A percentile compares a stretch with the other conserved stretches of the same genome.
These are phyloP conservation scores for Chytridium lagenaria DNA, from an alignment of 371 early-diverging fungal species.

Conservation along the genomic window DNA sequence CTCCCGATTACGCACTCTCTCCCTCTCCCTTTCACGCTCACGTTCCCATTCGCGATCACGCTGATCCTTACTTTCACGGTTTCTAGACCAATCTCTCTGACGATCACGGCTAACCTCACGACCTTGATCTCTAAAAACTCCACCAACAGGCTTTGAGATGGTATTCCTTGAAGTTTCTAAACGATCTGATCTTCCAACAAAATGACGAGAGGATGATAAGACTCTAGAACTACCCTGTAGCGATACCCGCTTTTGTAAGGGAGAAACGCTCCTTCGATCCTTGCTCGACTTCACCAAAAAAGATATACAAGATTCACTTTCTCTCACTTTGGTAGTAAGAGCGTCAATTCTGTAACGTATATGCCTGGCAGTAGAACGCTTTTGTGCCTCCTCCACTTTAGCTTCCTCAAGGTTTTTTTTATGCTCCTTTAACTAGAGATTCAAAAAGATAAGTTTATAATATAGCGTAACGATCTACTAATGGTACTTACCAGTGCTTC, in stretches of 20 bases:
- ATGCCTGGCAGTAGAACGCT: not conserved
- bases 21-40: conserved; percentile 6
- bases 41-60: conserved; percentile 7
- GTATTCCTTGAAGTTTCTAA: not conserved
- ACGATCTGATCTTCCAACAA: not conserved
- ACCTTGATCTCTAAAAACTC: no score
- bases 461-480: not conserved
- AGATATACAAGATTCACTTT: not conserved
- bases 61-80: not conserved
- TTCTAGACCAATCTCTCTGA: not conserved
- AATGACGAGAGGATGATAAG: not conserved
- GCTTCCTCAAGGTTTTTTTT: not conserved
- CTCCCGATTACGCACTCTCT: conserved; percentile 6
- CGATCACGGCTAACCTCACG: not conserved
- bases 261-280: not conserved
- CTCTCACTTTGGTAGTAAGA: not conserved
- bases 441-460: not conserved
- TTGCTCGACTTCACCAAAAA: not conserved
- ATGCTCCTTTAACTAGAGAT: not conserved
- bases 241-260: no score
- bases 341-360: not conserved
- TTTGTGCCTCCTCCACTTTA: not conserved
- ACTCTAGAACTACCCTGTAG: no score
- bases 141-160: no score
- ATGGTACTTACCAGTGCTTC: not conserved